Evolutionary conservation across 306 rosid species (phyloP).

Genomic region (Trichosanthes cucumerina): DNA sequence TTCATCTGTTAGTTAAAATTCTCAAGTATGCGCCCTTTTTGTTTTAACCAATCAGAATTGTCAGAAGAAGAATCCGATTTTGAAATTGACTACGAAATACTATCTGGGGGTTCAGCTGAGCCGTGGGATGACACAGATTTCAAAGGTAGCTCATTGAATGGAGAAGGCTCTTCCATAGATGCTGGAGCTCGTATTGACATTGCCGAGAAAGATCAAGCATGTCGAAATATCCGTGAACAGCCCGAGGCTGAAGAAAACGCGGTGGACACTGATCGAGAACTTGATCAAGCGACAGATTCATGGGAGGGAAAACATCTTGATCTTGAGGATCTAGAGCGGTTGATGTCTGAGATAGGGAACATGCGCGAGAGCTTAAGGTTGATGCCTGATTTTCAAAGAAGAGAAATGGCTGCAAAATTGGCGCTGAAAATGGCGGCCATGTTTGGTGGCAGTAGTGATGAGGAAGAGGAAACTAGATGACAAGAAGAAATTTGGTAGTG

Average conservation of each 20-base stretch:
- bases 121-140: constrained; percentile 54
- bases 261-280: constrained; percentile 11
- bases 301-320: constrained; percentile 29
- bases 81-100: constrained; percentile 65
- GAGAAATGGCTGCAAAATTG: constrained; percentile 80
- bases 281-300: constrained; percentile 20
- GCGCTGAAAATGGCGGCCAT: constrained; percentile 82
- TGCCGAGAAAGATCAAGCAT: not conserved
- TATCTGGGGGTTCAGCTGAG: constrained; percentile 61
- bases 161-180: constrained; percentile 16
- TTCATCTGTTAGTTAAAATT: constrained; percentile 3
- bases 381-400: constrained; percentile 87
- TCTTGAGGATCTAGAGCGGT: constrained; percentile 67
- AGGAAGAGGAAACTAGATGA: constrained; percentile 43
- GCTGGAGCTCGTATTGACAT: constrained; percentile 20
- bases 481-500: not conserved
- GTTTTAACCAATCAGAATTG: constrained; percentile 32
- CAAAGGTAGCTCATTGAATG: constrained; percentile 44
- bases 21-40: constrained; percentile 8
- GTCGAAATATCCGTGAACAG: not conserved
- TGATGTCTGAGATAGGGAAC: constrained; percentile 87
- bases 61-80: constrained; percentile 85
- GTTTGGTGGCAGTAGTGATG: constrained; percentile 64
- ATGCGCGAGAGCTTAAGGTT: constrained; percentile 64
- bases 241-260: constrained; percentile 20